phyloP scores from a whole-genome alignment of 202 grass and related monocot genomes.

The Tripidium arundinaceum region DNA sequence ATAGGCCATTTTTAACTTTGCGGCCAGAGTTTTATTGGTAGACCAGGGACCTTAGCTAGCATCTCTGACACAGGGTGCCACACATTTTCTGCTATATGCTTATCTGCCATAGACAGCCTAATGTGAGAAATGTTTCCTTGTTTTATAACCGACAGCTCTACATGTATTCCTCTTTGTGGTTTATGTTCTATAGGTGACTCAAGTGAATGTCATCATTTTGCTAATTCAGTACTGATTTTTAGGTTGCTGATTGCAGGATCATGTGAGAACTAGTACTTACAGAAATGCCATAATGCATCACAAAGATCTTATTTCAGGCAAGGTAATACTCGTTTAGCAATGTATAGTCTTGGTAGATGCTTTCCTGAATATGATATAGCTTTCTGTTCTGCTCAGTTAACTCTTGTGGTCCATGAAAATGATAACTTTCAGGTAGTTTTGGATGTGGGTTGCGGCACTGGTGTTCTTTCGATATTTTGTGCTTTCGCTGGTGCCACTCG shows the following conservation, averaged over 20 bases:
- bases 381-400: constrained; percentile 12
- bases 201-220: constrained; percentile 7
- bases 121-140: constrained; percentile 9
- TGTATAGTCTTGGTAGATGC: constrained; percentile 17
- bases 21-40: neutral
- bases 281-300: constrained; percentile 85
- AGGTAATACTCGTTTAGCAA: constrained; percentile 42
- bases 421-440: constrained; percentile 70
- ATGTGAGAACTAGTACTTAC: constrained; percentile 81
- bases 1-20: neutral
- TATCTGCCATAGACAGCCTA: neutral
- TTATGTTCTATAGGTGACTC: neutral
- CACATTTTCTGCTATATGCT: neutral
- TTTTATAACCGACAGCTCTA: neutral
- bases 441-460: constrained; percentile 98
- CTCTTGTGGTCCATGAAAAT: constrained; percentile 18
- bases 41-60: neutral
- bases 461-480: constrained; percentile 95
- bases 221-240: constrained; percentile 29
- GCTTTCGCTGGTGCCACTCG: constrained; percentile 81
- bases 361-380: neutral
- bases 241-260: constrained; percentile 61
- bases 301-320: constrained; percentile 81
- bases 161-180: neutral
- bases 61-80: neutral